A percentile compares a stretch with the other conserved stretches of the same genome.
Conservation (phyloP, 257 asterid species). For the Gentiana dahurica region DNA sequence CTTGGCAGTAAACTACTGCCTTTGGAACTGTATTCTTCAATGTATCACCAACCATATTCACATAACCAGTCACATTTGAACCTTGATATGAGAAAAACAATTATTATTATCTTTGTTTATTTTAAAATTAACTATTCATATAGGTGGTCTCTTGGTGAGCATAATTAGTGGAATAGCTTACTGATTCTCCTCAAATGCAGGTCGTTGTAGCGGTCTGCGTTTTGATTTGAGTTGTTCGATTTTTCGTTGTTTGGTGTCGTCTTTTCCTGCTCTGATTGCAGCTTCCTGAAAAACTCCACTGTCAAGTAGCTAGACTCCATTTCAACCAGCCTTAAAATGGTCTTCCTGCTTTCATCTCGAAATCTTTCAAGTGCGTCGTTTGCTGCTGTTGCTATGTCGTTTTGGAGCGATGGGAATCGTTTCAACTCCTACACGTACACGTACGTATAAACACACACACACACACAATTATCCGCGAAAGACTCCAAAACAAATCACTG, state of each 20-base stretch:
- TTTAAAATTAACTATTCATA: too few species aligned
- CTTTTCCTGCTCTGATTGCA: slow-evolving; percentile 81
- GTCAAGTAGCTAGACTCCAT: slow-evolving; percentile 96
- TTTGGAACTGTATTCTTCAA: slow-evolving; percentile 77
- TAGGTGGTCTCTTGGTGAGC: background rate
- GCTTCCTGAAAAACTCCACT: slow-evolving; percentile 85
- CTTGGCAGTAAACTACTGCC: slow-evolving; percentile 99
- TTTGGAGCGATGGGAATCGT: slow-evolving; percentile 82
- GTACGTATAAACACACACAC: background rate
- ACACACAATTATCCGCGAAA: background rate
- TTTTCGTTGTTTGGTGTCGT: slow-evolving; percentile 11
- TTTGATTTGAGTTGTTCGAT: slow-evolving; percentile 22
- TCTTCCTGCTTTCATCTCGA: slow-evolving; percentile 91
- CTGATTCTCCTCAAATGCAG: slow-evolving; percentile 72
- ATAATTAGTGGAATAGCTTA: slow-evolving; percentile 10
- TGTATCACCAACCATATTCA: slow-evolving; percentile 79
- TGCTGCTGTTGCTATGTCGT: slow-evolving; percentile 90
- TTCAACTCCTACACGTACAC: slow-evolving; percentile 65
- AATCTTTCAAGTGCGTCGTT: slow-evolving; percentile 90
- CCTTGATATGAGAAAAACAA: slow-evolving; percentile 31
- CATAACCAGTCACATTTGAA: slow-evolving; percentile 67
- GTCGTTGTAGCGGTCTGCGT: slow-evolving; percentile 71
- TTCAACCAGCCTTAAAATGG: slow-evolving; percentile 80
- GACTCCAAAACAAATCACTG: too few species aligned
- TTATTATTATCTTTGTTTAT: background rate